Evolutionary conservation across 2,329 filamentous ascomycete genomes (phyloP).

Genomic region (Penicillium digitatum): DNA sequence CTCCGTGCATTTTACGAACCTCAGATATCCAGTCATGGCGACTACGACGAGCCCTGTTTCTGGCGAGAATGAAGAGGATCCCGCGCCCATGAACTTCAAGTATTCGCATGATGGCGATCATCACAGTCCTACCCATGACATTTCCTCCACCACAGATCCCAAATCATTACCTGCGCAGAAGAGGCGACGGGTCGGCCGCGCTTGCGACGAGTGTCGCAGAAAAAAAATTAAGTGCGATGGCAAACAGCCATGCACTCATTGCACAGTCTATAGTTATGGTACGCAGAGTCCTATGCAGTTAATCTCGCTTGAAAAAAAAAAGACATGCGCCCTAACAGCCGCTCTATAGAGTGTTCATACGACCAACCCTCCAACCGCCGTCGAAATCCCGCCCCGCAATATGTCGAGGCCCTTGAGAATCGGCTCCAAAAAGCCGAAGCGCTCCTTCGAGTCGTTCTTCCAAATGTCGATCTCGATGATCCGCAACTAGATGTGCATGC

Average conservation of each 20-base stretch:
- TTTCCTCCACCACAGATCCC: conserved; percentile 23
- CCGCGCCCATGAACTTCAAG: conserved; percentile 12
- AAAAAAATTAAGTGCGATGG: conserved; percentile 89
- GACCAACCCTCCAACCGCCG: conserved; percentile 90
- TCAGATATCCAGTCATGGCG: conserved; percentile 24
- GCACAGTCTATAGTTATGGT: conserved; percentile 98
- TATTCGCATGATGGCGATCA: conserved; percentile 18
- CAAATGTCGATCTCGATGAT: conserved; percentile 80
- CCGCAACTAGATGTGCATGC: conserved; percentile 74
- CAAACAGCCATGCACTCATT: conserved; percentile 88
- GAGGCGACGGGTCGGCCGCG: conserved; percentile 70
- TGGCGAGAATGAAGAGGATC: conserved; percentile 32
- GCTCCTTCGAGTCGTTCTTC: conserved; percentile 72
- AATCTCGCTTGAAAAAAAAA: not conserved
- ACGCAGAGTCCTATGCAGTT: conserved; percentile 30
- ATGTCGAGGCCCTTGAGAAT: conserved; percentile 82
- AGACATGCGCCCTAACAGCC: conserved; percentile 14
- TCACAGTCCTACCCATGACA: conserved; percentile 20
- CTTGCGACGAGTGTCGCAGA: conserved; percentile 75
- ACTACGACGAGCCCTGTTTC: conserved; percentile 24
- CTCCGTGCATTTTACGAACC: conserved; percentile 12
- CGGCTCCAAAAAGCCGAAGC: conserved; percentile 79
- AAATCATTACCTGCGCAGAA: conserved; percentile 62
- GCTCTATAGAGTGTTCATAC: conserved; percentile 75
- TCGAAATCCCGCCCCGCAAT: conserved; percentile 85